Percentiles rank a stretch among this genome's conserved stretches.
Evolutionary conservation across 1,284 basidiomycete genomes (phyloP).

Genomic region (Rhodotorula sp.): DNA sequence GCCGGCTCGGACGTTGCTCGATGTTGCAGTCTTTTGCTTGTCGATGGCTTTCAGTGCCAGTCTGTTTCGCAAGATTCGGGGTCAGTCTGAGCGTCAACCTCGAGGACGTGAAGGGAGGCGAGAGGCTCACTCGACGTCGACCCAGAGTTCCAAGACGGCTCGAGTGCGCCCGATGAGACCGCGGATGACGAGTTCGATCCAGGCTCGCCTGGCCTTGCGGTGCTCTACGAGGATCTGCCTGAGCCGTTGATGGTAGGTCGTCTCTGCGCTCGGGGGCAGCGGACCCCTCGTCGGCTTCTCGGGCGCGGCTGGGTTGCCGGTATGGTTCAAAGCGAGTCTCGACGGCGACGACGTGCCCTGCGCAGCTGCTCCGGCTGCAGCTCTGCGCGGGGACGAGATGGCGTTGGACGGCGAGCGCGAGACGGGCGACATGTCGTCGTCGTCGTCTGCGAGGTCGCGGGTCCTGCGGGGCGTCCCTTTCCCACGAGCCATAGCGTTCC

Average conservation of each 20-base stretch:
- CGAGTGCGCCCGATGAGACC: slow-evolving; percentile 28
- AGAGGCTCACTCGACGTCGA: slow-evolving; percentile 34
- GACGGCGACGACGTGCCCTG: slow-evolving; percentile 8
- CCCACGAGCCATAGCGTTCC: slow-evolving; percentile 16
- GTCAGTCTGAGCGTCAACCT: background rate
- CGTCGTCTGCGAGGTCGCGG: slow-evolving; percentile 5
- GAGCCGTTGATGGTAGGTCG: slow-evolving; percentile 35
- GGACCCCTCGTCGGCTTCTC: slow-evolving; percentile 28
- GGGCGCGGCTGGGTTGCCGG: background rate
- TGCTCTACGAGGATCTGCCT: slow-evolving; percentile 32
- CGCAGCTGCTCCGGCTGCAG: background rate
- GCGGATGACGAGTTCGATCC: slow-evolving; percentile 36
- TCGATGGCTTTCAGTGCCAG: slow-evolving; percentile 26
- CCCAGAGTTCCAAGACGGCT: slow-evolving; percentile 36
- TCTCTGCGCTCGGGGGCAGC: slow-evolving; percentile 19
- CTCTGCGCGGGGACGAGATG: slow-evolving; percentile 9
- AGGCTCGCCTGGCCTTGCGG: slow-evolving; percentile 26
- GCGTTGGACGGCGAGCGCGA: slow-evolving; percentile 13
- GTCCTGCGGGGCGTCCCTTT: slow-evolving; percentile 22
- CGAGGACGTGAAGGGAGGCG: background rate
- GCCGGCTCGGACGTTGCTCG: slow-evolving; percentile 16
- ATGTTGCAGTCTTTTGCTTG: background rate
- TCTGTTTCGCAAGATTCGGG: background rate
- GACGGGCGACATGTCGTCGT: slow-evolving; percentile 27
- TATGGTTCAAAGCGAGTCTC: background rate